A percentile compares a stretch with the other conserved stretches of the same genome.
These are phyloP conservation scores for Fusarium sp. DNA, from an alignment of 2,329 filamentous ascomycete genomes.

Conservation along the genomic window DNA sequence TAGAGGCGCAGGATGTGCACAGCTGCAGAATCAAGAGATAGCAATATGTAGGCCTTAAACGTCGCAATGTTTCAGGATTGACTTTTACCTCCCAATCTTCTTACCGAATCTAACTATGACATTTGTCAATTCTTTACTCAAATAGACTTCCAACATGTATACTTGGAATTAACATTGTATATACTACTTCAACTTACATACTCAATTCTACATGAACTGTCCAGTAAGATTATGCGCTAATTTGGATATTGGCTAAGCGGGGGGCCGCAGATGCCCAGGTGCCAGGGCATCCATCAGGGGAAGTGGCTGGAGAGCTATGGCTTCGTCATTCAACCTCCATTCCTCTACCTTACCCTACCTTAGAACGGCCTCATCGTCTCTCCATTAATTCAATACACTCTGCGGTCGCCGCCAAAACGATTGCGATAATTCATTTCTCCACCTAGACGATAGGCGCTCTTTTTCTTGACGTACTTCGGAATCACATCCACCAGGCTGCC, in stretches of 20 bases:
- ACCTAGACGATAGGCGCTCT: neutral
- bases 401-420: slow-evolving; percentile 33
- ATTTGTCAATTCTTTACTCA: neutral
- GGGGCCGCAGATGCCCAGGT: slow-evolving; percentile 32
- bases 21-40: neutral
- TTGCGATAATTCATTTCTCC: slow-evolving; percentile 10
- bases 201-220: slow-evolving; percentile 1
- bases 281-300: slow-evolving; percentile 38
- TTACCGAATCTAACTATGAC: neutral
- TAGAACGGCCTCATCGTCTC: slow-evolving; percentile 24
- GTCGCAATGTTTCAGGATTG: neutral
- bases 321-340: slow-evolving; percentile 47
- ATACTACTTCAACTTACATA: neutral
- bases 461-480: neutral
- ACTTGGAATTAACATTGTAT: neutral
- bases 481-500: slow-evolving; percentile 1
- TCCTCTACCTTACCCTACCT: slow-evolving; percentile 20
- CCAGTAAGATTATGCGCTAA: slow-evolving; percentile 43
- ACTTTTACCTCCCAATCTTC: neutral
- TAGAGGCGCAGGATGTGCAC: neutral
- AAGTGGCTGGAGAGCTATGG: slow-evolving; percentile 46
- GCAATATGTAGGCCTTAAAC: neutral
- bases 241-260: slow-evolving; percentile 45
- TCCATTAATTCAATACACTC: slow-evolving; percentile 14
- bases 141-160: neutral